Conservation (phyloP, 805 yeast species). For the Tetrapisispora taiwanensis region DNA sequence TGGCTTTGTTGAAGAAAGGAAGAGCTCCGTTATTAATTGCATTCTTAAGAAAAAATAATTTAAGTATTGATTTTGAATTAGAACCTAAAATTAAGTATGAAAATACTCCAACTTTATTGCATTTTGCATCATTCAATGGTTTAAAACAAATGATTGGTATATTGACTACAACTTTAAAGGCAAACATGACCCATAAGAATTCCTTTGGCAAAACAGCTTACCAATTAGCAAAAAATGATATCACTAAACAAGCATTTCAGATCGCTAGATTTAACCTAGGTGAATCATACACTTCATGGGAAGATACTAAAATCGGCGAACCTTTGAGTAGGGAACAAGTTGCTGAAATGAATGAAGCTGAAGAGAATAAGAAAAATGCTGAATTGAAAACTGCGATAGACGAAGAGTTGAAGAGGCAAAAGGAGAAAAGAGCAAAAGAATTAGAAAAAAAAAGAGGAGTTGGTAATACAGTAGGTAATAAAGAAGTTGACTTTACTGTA, state of each 20-base stretch:
- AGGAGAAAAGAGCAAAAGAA: conserved; percentile 18
- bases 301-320: conserved; percentile 49
- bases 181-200: conserved; percentile 56
- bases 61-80: conserved; percentile 43
- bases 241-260: conserved; percentile 50
- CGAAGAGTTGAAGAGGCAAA: conserved; percentile 19
- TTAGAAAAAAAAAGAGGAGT: conserved; percentile 24
- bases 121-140: conserved; percentile 64
- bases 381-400: conserved; percentile 29
- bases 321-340: conserved; percentile 48
- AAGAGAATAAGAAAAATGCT: conserved; percentile 32
- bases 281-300: conserved; percentile 64
- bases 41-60: conserved; percentile 48
- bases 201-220: conserved; percentile 52
- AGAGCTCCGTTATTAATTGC: conserved; percentile 64
- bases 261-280: conserved; percentile 59
- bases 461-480: conserved; percentile 29
- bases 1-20: conserved; percentile 54
- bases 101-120: conserved; percentile 62
- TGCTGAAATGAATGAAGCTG: conserved; percentile 33
- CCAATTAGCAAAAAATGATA: conserved; percentile 46
- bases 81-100: conserved; percentile 46
- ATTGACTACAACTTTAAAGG: conserved; percentile 52
- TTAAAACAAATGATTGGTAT: conserved; percentile 53
- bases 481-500: conserved; percentile 7